These are phyloP conservation scores for Suillus sp. DNA, from an alignment of 768 basidiomycete genomes.

Conservation along the genomic window DNA sequence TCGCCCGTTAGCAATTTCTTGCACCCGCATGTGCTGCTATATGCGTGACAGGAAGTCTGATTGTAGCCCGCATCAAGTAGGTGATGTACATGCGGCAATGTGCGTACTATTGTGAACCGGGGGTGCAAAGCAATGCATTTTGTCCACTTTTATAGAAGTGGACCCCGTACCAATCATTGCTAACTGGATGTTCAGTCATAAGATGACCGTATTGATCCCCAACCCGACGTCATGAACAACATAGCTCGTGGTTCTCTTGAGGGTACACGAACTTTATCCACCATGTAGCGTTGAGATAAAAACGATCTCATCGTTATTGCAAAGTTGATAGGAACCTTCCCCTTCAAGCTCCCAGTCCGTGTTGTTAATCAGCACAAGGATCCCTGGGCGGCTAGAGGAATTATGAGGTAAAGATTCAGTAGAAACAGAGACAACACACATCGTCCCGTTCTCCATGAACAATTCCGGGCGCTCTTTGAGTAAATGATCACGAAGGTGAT, in stretches of 20 bases:
- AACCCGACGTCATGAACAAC: neutral
- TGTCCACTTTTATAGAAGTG: neutral
- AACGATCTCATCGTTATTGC: conserved; percentile 85
- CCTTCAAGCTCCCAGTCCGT: conserved; percentile 98
- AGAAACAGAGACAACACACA: conserved; percentile 54
- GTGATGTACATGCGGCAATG: neutral
- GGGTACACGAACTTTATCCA: conserved; percentile 46
- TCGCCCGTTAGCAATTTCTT: neutral
- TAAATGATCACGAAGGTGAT: conserved; percentile 73
- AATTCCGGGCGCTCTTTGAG: conserved; percentile 86
- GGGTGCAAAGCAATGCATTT: neutral
- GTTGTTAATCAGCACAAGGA: conserved; percentile 95
- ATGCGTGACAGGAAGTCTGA: neutral
- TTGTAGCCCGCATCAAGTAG: conserved; percentile 4
- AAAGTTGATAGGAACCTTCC: conserved; percentile 81
- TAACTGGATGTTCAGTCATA: neutral
- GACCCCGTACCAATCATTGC: neutral
- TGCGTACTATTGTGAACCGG: conserved; percentile 2
- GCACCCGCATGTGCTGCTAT: neutral
- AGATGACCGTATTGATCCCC: neutral
- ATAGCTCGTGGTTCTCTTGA: neutral
- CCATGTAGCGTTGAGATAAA: conserved; percentile 98
- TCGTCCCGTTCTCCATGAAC: conserved; percentile 84
- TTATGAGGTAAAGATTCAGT: conserved; percentile 3
- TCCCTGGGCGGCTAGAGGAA: conserved; percentile 83